Evolutionary conservation across 108 stramenopile genomes (phyloP).

Genomic region (Skeletonema potamos): DNA sequence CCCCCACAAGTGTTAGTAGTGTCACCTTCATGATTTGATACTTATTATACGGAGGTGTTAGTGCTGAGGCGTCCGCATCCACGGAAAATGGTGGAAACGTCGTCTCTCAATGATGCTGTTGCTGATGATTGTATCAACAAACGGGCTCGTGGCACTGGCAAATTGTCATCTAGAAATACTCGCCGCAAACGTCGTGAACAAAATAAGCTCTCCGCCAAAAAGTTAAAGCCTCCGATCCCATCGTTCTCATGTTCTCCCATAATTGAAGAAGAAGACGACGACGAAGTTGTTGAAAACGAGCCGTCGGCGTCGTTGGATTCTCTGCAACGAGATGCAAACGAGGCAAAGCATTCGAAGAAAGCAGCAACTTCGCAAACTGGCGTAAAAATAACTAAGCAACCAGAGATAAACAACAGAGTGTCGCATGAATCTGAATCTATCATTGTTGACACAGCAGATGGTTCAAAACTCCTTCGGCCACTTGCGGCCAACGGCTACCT

Average conservation of each 20-base stretch:
- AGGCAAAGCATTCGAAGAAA: not conserved
- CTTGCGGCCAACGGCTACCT: not conserved
- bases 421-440: not conserved
- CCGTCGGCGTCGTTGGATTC: not conserved
- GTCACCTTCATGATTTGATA: too few species aligned
- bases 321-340: not conserved
- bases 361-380: not conserved
- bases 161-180: conserved; percentile 32
- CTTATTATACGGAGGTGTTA: not conserved
- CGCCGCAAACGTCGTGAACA: conserved; percentile 19
- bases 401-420: not conserved
- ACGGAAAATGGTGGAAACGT: not conserved
- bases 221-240: conserved; percentile 15
- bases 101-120: not conserved
- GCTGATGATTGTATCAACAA: not conserved
- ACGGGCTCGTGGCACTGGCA: not conserved
- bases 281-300: conserved; percentile 2
- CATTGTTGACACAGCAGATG: not conserved
- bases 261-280: not conserved
- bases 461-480: too few species aligned
- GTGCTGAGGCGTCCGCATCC: not conserved
- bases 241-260: conserved; percentile 17
- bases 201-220: conserved; percentile 5
- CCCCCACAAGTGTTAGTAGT: too few species aligned
- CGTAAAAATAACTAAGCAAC: not conserved